Percentiles rank a stretch among this genome's conserved stretches.
phyloP scores from a whole-genome alignment of 1,284 basidiomycete genomes.

The Apiotrichum domesticum region DNA sequence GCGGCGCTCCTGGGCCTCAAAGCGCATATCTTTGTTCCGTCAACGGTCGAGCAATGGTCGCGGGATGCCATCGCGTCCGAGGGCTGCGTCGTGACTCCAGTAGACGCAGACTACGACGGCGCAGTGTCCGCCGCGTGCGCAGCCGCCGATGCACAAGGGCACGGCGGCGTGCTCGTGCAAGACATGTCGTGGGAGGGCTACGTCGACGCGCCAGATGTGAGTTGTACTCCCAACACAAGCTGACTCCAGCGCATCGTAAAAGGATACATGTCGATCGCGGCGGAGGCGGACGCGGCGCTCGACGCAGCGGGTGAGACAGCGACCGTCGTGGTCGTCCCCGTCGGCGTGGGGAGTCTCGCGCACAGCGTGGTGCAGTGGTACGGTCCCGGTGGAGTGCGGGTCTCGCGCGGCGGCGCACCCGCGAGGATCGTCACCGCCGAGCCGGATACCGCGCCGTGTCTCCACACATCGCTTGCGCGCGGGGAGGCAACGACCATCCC shows the following conservation, averaged over 20 bases:
- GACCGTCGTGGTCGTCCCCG: conserved; percentile 14
- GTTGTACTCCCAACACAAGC: not conserved
- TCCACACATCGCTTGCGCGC: conserved; percentile 2
- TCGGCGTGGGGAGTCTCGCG: conserved; percentile 16
- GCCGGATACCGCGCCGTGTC: conserved; percentile 15
- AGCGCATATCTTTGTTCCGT: conserved; percentile 12
- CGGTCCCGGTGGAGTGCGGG: not conserved
- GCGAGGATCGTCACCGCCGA: conserved; percentile 13
- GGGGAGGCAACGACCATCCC: not conserved
- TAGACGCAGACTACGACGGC: conserved; percentile 14
- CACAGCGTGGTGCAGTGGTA: conserved; percentile 13
- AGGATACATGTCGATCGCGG: conserved; percentile 15
- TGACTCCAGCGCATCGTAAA: conserved; percentile 2
- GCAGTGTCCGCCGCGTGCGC: conserved; percentile 3
- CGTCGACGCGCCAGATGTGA: conserved; percentile 6
- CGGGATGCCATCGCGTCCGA: conserved; percentile 12
- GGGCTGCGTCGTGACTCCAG: conserved; percentile 5
- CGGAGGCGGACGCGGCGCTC: conserved; percentile 2
- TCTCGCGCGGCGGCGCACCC: not conserved
- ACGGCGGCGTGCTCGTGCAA: conserved; percentile 9
- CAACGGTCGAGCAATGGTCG: conserved; percentile 14
- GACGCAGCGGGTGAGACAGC: not conserved
- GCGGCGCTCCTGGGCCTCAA: conserved; percentile 8
- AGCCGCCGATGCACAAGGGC: not conserved
- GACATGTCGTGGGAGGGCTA: conserved; percentile 17